Percentiles rank a stretch among this genome's conserved stretches.
phyloP scores from a whole-genome alignment of 1,284 basidiomycete genomes.

The Ganoderma boninense region DNA sequence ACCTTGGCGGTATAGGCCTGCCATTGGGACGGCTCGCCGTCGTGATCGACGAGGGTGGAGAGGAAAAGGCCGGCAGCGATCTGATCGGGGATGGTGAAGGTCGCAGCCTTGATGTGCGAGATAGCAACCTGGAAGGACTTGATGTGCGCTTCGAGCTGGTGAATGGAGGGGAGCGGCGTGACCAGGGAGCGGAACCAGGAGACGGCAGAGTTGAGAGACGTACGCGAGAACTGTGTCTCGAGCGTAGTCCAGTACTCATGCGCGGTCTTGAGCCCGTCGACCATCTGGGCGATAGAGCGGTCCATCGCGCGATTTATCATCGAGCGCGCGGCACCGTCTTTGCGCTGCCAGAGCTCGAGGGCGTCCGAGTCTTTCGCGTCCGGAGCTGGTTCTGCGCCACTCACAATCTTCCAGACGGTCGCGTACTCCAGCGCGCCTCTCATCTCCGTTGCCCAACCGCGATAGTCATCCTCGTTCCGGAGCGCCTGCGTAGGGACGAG shows the following conservation, averaged over 20 bases:
- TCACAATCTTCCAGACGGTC: conserved; percentile 17
- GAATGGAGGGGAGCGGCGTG: conserved; percentile 15
- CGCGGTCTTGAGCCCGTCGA: background rate
- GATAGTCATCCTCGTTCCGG: conserved; percentile 14
- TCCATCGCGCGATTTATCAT: conserved; percentile 4
- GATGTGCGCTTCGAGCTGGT: conserved; percentile 11
- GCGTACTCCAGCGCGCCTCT: conserved; percentile 17
- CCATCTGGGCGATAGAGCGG: background rate
- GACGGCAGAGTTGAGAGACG: conserved; percentile 11
- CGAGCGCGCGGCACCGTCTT: conserved; percentile 10
- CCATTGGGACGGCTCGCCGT: conserved; percentile 11
- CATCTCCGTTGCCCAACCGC: conserved; percentile 3
- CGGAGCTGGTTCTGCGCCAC: background rate
- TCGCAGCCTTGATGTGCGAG: conserved; percentile 5
- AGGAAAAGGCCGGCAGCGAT: conserved; percentile 16
- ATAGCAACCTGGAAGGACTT: conserved; percentile 7
- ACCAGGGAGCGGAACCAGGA: conserved; percentile 9
- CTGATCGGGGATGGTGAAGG: background rate
- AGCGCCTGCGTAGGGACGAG: background rate
- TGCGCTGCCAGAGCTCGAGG: conserved; percentile 8
- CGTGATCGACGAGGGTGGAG: conserved; percentile 11
- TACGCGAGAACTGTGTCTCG: conserved; percentile 14
- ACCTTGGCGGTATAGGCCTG: conserved; percentile 8
- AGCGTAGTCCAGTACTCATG: conserved; percentile 9
- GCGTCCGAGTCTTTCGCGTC: background rate